Percentiles rank a stretch among this genome's conserved stretches.
Conservation (phyloP, 2,329 filamentous ascomycete genomes). For the Clonostachys solani region DNA sequence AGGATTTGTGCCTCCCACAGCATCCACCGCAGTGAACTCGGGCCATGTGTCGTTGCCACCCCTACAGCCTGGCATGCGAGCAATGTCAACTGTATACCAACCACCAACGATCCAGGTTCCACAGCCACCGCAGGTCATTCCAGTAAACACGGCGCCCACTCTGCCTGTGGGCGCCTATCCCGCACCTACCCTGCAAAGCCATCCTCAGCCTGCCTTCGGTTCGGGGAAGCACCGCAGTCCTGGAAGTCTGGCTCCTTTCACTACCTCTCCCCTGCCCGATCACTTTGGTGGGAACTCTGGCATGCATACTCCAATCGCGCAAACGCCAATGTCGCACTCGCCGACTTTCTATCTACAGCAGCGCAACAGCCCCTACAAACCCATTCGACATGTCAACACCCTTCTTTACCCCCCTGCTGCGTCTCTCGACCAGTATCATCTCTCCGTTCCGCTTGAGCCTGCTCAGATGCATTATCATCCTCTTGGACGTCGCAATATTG, state of each 20-base stretch:
- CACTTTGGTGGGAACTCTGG: constrained; percentile 49
- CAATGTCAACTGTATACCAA: constrained; percentile 76
- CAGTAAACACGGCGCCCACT: constrained; percentile 12
- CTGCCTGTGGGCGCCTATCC: constrained; percentile 14
- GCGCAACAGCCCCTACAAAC: constrained; percentile 87
- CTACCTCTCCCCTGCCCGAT: constrained; percentile 66
- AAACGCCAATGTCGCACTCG: constrained; percentile 71
- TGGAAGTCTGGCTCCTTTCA: constrained; percentile 36
- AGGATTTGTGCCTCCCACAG: background rate
- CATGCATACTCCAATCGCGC: constrained; percentile 50
- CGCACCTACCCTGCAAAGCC: constrained; percentile 11
- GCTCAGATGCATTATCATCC: constrained; percentile 82
- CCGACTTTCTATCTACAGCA: constrained; percentile 85
- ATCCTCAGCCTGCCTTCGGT: constrained; percentile 32
- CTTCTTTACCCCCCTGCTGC: constrained; percentile 83
- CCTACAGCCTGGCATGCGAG: constrained; percentile 55
- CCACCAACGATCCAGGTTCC: constrained; percentile 38
- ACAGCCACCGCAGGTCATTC: constrained; percentile 24
- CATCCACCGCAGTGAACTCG: background rate
- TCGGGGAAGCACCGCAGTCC: constrained; percentile 52
- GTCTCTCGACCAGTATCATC: constrained; percentile 71
- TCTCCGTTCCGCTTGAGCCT: constrained; percentile 52
- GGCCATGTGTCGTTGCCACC: constrained; percentile 54
- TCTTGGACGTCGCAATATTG: constrained; percentile 63
- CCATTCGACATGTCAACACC: constrained; percentile 83